Evolutionary conservation across 495 filamentous ascomycete species (phyloP), one percentile per base, ranked within the genome.

Genomic region (Tuber melanosporum): DNA sequence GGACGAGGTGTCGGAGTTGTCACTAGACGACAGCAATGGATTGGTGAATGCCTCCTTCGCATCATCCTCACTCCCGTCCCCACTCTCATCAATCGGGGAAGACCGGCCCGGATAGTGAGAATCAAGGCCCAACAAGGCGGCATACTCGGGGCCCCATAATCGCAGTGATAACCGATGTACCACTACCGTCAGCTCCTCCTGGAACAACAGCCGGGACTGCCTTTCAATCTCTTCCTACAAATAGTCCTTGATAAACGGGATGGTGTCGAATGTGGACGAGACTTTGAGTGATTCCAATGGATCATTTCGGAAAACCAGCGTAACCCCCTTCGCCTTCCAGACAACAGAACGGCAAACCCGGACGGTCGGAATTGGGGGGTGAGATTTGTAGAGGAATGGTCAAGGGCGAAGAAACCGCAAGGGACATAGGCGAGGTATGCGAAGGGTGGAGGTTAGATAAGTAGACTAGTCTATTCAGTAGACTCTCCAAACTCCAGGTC

Each of bases 181-280:
- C 52, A 98, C 97, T 14, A 94, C 93, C 9, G 95, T 95, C 20
- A 98, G 86, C 84, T 99, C 95, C 77, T 98, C 95, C 93, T 98
- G 98, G 84, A 99, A 94, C 81, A 99, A 83, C 71, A 92, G 91
- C 62, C 95, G 89, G 47, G 98, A 86, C 84, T 98, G 95, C n/a
- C 88, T 91, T 85, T 99, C 95, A 81, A 99, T 99, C 75, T 94
- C 96, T 82, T 92, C 94, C 82, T 99, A 95, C 71, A 98, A 87
- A 84, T 98, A 99, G 83, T 98, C 95, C 75, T 95, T 91, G 74
- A 99, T 95, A 80, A 98, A 99, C 15, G 94, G 95, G 81, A 99
- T 99, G 17, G 95, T 97, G 86, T 99, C 95, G 84, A 98, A 99
- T 43, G 95, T 99, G 75, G 94, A 97, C 3, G 95, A 98, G 77